Conservation (phyloP, 1,284 basidiomycete genomes). For the Rhodofomes roseus region DNA sequence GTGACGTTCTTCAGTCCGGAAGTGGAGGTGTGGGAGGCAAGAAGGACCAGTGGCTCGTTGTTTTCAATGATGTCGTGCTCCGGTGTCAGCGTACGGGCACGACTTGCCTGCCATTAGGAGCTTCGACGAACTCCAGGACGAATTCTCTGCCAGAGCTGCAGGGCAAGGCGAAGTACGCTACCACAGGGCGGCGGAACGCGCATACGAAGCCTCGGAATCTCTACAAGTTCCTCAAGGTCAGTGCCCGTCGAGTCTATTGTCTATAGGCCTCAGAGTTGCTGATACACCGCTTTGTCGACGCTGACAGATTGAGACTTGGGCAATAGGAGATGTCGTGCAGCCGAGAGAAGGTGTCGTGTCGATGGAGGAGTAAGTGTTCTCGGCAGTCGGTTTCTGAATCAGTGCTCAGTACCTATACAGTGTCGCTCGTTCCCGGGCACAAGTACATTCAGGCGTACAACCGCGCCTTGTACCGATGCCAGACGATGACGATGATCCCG, state of each 20-base stretch:
- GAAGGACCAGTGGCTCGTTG: constrained; percentile 91
- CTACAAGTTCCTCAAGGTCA: constrained; percentile 84
- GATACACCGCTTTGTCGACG: neutral
- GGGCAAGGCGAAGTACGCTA: constrained; percentile 77
- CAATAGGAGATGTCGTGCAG: constrained; percentile 70
- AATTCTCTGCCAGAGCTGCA: constrained; percentile 77
- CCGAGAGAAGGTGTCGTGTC: constrained; percentile 72
- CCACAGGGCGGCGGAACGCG: constrained; percentile 66
- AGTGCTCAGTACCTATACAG: constrained; percentile 33
- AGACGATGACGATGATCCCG: constrained; percentile 49
- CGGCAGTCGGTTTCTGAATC: neutral
- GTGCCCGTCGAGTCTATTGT: constrained; percentile 11
- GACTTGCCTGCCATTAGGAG: constrained; percentile 81
- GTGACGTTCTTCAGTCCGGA: constrained; percentile 65
- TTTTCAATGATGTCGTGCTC: constrained; percentile 93
- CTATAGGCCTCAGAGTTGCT: neutral
- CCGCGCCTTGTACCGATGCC: constrained; percentile 71
- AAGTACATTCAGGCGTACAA: constrained; percentile 51
- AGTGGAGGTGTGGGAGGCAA: constrained; percentile 61
- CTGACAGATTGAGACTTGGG: constrained; percentile 82
- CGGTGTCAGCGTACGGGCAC: constrained; percentile 89
- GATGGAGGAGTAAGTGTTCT: constrained; percentile 75
- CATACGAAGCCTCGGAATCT: constrained; percentile 83
- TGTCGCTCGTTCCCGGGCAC: constrained; percentile 63
- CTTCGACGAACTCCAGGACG: constrained; percentile 63